Evolutionary conservation across 768 basidiomycete species (phyloP), one percentile per base, ranked within the genome.

Genomic region (Lepiota subincarnata): DNA sequence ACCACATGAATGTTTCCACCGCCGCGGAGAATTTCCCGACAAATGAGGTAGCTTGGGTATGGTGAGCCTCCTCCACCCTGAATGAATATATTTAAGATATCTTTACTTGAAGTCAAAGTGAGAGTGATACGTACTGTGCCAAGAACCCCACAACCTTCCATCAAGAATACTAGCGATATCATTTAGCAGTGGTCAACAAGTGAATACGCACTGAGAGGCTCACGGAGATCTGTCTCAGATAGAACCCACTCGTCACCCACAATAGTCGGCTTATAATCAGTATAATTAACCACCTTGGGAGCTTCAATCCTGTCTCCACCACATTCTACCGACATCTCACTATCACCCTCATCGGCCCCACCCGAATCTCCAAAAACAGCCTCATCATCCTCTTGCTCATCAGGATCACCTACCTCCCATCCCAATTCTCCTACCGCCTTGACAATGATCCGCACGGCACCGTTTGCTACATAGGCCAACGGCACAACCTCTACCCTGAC

Each of bases 31-130:
- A 82, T 70, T 57, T 84, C 78, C 35, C 81, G 70, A 6, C 75
- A 66, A 58, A 74, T 74, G 2, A 84, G 63, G 59, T 75, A 83
- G 1, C 71, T 64, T 14, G 78, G 75, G 56, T 81, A 74, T 0
- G 84, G 79, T 2, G 77, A 74, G 6, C 84, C 84, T 2, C 84
- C 84, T 24, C 84, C 84, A 2, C 84, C 84, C 68, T 70, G 48
- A 12, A 38, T 12, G 13, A 46, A 26, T 24, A 48, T 24, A 48
- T 11, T 6, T 36, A 11, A 8, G 53, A 20, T 16, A 4, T 40
- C 35, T 24, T 24, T 46, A 6, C 12, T 41, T 18, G 35, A 44
- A 26, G 13, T 11, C n/a, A 38, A 34, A 38, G 4, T 10, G 18
- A 18, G 31, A 28, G 6, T 35, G 13, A 42, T 14, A 14, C 55